Evolutionary conservation across 208 protist genomes (phyloP), one percentile per base, ranked within the genome.

Genomic region (Blastocrithidia nonstop): DNA sequence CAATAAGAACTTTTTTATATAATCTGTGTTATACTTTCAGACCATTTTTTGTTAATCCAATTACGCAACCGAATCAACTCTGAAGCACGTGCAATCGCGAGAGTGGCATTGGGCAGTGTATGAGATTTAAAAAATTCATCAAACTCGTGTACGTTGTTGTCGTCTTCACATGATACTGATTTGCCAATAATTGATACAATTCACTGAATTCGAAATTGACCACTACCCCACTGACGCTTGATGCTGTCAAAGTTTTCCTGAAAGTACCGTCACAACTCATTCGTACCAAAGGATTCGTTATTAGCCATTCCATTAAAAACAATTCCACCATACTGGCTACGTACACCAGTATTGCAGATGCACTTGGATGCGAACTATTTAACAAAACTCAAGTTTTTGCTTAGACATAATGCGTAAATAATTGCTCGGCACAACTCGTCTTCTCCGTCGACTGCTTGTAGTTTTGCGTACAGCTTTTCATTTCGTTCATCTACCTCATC

Each of bases 171-270:
- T 1, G 45, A 54, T 19, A 93, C 66, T 7, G 79, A 70, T 8
- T 45, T 62, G 45, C 57, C 71, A 19, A 89, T 68, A 37, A 15
- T 61, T 4, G 35, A 50, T 19, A 86, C 84, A 54, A 93, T 93
- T 28, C 43, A 58, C 51, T 89, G 78, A 39, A 93, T 93, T 36
- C 79, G 79, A 57, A 93, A 93, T 53, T 87, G 78, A 15, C 84
- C 84, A 22, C 66, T 63, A 24, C 84, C 84, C 84, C 84, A 93
- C 61, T 87, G 78, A 50, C 55, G 50, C n/a, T 82, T 54, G 15
- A 93, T 57, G n/a, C 54, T 62, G 0, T 58, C 39, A 46, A 87
- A 88, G 54, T 85, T 61, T 9, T 54, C 51, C 48, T 74, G 62
- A 45, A 93, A 93, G 24, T 75, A 68, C 9, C 57, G 47, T 80